A percentile compares a stretch with the other conserved stretches of the same genome.
These are phyloP conservation scores for Backusella tuberculispora DNA, from an alignment of 192 early-diverging fungal species.

Conservation along the genomic window DNA sequence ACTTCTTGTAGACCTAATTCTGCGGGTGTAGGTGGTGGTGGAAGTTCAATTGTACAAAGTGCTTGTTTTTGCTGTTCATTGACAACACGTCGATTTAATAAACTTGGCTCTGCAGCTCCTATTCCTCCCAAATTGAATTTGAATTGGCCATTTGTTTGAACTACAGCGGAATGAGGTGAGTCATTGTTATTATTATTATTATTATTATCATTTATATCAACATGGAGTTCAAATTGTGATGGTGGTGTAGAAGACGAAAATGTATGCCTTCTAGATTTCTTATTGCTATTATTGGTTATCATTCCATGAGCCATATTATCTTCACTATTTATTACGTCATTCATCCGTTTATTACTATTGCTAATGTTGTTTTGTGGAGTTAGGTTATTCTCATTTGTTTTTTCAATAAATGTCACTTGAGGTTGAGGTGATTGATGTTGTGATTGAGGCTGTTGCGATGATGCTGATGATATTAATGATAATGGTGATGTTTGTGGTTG, in stretches of 20 bases:
- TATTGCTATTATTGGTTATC: not conserved
- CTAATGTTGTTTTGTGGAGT: not conserved
- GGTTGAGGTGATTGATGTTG: not conserved
- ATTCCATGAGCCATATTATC: too few relatives aligned
- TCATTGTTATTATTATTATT: not conserved
- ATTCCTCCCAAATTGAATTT: not conserved
- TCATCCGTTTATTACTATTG: not conserved
- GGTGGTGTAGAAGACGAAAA: constrained; percentile 23
- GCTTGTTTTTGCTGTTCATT: constrained; percentile 17
- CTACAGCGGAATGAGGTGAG: constrained; percentile 13
- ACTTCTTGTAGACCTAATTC: constrained; percentile 22
- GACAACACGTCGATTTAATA: not conserved
- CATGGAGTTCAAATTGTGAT: not conserved
- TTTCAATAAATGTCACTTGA: not conserved
- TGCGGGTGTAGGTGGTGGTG: constrained; percentile 26
- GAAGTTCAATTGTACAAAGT: constrained; percentile 17
- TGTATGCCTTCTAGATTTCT: constrained; percentile 33
- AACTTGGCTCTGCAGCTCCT: not conserved
- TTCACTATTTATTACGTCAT: not conserved
- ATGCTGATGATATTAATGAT: not conserved
- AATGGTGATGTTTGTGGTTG: constrained; percentile 14
- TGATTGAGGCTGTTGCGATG: not conserved
- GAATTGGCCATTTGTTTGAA: not conserved
- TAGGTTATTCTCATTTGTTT: not conserved
- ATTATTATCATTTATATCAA: not conserved